phyloP scores from a whole-genome alignment of 352 stramenopile genomes.

The Phytophthora sansomeana region DNA sequence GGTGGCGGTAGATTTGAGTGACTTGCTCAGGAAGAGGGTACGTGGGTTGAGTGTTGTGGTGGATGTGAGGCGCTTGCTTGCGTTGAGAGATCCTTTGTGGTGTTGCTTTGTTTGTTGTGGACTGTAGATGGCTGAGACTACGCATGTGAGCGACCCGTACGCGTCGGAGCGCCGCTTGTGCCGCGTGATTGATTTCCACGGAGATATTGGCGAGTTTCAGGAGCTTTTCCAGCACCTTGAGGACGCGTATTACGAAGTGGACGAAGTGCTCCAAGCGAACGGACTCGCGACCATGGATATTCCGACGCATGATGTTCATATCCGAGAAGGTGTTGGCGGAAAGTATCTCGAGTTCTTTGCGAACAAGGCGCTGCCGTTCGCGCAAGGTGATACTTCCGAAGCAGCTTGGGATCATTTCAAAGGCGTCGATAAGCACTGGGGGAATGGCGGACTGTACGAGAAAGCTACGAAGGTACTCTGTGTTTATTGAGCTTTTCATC shows the following conservation, averaged over 20 bases:
- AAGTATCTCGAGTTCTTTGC: slow-evolving; percentile 39
- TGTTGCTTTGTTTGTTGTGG: background rate
- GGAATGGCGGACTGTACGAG: slow-evolving; percentile 30
- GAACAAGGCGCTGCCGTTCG: slow-evolving; percentile 30
- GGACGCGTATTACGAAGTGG: slow-evolving; percentile 25
- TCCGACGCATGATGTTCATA: slow-evolving; percentile 21
- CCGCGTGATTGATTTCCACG: slow-evolving; percentile 14
- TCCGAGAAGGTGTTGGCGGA: slow-evolving; percentile 26
- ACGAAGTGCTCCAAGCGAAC: slow-evolving; percentile 28
- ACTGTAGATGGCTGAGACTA: slow-evolving; percentile 16
- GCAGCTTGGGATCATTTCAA: slow-evolving; percentile 34
- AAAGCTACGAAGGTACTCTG: slow-evolving; percentile 23
- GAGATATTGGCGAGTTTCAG: slow-evolving; percentile 32
- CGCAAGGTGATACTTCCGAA: slow-evolving; percentile 12
- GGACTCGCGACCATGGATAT: slow-evolving; percentile 24
- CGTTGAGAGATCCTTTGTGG: background rate
- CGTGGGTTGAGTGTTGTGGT: background rate
- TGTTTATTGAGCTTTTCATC: background rate
- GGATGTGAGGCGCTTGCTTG: background rate
- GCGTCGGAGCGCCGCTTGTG: background rate
- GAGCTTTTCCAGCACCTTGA: slow-evolving; percentile 35
- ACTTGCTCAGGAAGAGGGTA: slow-evolving; percentile 16
- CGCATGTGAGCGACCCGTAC: slow-evolving; percentile 8
- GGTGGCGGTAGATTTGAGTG: slow-evolving; percentile 7
- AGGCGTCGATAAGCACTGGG: slow-evolving; percentile 24